A percentile compares a stretch with the other conserved stretches of the same genome.
Evolutionary conservation across 2,329 filamentous ascomycete species (phyloP).

Genomic region (Xylaria sp.): DNA sequence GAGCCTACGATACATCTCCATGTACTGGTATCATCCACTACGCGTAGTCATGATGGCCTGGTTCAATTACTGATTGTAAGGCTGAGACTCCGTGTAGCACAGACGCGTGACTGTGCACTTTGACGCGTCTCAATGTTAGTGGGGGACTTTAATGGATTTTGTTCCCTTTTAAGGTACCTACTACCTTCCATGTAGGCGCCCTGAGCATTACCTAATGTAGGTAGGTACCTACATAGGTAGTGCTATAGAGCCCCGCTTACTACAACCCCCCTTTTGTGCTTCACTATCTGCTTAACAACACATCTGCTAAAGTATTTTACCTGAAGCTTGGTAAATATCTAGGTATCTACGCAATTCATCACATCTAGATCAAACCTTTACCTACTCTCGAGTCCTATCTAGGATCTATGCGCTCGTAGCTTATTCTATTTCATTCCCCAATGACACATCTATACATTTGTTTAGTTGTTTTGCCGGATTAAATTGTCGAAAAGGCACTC

Average conservation of each 20-base stretch:
- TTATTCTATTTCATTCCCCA: not conserved
- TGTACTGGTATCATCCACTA: slow-evolving; percentile 15
- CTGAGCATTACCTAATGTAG: too few relatives aligned
- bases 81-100: not conserved
- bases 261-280: too few relatives aligned
- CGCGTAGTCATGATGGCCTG: slow-evolving; percentile 26
- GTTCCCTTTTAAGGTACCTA: too few relatives aligned
- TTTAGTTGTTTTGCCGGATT: not conserved
- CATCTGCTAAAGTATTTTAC: too few relatives aligned
- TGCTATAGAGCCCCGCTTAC: too few relatives aligned
- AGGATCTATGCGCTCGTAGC: not conserved
- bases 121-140: slow-evolving; percentile 4
- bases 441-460: not conserved
- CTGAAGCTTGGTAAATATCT: too few relatives aligned
- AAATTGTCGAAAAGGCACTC: not conserved
- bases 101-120: slow-evolving; percentile 29
- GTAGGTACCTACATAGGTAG: too few relatives aligned
- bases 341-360: too few relatives aligned
- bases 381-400: too few relatives aligned
- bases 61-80: slow-evolving; percentile 2
- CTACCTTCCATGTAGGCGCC: too few relatives aligned
- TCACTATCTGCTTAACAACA: too few relatives aligned
- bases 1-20: slow-evolving; percentile 49
- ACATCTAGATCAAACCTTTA: too few relatives aligned
- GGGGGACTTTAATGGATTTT: not conserved